Base-by-base conservation (phyloP, 768 basidiomycete genomes). In the Collybia sordida region DNA sequence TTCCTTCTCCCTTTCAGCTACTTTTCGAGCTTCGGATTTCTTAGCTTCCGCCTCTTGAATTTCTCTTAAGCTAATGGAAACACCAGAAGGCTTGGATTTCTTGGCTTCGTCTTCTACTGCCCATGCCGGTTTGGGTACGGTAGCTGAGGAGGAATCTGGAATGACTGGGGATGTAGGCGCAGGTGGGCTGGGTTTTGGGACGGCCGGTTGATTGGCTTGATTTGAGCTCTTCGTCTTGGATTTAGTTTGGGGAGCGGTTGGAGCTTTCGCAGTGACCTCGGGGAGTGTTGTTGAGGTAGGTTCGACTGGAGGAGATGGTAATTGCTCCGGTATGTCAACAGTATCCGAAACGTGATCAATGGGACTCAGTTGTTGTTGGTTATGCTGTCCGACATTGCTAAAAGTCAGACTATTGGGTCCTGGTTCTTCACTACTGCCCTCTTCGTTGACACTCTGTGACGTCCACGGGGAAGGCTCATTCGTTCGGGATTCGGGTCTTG, bases 31-130 rank as follows among this genome's bases (percentile, higher is more conserved):
- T 59, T 92, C 93, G 2, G 81, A 76, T 60, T 85, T 87, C 69
- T 83, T 92, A 6, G 81, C 82, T 67, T 99, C 97, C 2, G 88
- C 85, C 57, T 97, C 93, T 65, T 99, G 97, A 40, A 99, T 99
- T 50, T 98, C 93, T 48, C 94, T 86, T 31, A 99, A 71, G 53
- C 90, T 91, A 31, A 86, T 72, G 19, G 85, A 70, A 4, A 69
- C 58, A 14, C 66, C 66, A 12, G 69, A 60, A 6, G 65, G 58
- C 62, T 77, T 76, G 40, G 72, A 64, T 63, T 83, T 84, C 66
- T 82, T 82, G 34, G 72, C 70, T 12, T 90, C 88, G 35, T 90
- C 85, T 27, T 86, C 86, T 53, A 80, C 81, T 17, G 77, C 72
- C 86, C 88, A 90, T 14, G 82, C 79, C 38, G 78, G 70, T 59